A percentile compares a stretch with the other conserved stretches of the same genome.
Conservation (phyloP, 768 basidiomycete species). For the Phylloporus sp. region DNA sequence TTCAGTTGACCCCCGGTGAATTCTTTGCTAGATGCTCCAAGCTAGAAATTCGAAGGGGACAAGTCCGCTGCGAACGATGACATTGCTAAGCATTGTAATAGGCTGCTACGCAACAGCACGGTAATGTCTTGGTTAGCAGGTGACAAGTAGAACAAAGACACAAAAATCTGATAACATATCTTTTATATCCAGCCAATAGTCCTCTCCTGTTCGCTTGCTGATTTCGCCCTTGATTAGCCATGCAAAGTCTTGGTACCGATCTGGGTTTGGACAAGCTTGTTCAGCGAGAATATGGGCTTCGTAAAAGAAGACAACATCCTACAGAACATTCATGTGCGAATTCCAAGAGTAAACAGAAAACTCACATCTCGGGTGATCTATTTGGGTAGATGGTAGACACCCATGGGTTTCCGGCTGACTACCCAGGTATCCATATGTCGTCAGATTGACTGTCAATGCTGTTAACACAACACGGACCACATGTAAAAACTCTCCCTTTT, state of each 20-base stretch:
- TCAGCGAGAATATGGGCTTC: conserved; percentile 93
- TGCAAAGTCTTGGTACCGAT: conserved; percentile 68
- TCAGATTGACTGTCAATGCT: neutral
- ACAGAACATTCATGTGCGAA: conserved; percentile 3
- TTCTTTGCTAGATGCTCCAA: too few species aligned
- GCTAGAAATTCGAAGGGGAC: too few species aligned
- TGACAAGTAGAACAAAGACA: neutral
- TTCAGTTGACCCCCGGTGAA: too few species aligned
- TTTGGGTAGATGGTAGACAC: conserved; percentile 57
- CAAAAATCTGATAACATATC: conserved; percentile 72
- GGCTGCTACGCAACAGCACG: too few species aligned
- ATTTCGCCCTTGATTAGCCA: conserved; percentile 96
- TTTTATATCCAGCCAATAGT: conserved; percentile 76
- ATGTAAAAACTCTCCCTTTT: conserved; percentile 69
- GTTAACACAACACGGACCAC: conserved; percentile 46
- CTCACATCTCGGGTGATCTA: conserved; percentile 37
- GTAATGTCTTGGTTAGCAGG: too few species aligned
- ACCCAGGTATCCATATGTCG: conserved; percentile 90
- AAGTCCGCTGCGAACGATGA: too few species aligned
- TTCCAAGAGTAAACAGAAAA: neutral
- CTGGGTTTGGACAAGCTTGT: conserved; percentile 60
- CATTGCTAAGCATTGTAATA: too few species aligned
- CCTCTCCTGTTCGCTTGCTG: conserved; percentile 54
- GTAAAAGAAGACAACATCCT: conserved; percentile 86
- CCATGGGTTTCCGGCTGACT: conserved; percentile 86